These are phyloP conservation scores for Linum lewisii DNA, from an alignment of 345 rosid species.

Conservation along the genomic window DNA sequence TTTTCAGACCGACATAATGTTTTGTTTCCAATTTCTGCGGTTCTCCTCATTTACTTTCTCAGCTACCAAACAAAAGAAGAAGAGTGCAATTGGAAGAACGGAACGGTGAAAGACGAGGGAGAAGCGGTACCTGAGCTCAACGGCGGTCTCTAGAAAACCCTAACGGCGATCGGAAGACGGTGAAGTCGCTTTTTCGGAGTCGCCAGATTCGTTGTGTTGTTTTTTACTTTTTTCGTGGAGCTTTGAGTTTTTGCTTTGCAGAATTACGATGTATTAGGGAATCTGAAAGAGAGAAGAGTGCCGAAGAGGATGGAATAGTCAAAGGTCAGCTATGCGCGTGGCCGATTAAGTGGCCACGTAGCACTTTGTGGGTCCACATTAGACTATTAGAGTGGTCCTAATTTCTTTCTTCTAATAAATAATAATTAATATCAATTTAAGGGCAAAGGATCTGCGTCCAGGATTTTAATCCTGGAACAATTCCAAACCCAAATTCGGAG, in stretches of 20 bases:
- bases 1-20: background rate
- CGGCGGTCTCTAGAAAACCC: background rate
- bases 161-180: background rate
- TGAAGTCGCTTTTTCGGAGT: background rate
- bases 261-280: conserved; percentile 8
- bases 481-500: too few relatives aligned
- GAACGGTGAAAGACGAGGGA: background rate
- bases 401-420: too few relatives aligned
- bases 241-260: background rate
- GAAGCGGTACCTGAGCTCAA: background rate
- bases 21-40: background rate
- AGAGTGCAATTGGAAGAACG: background rate
- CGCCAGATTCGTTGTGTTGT: background rate
- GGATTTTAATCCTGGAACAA: too few relatives aligned
- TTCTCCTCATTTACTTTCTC: background rate
- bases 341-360: conserved; percentile 12
- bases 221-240: background rate
- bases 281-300: background rate
- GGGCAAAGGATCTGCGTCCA: too few relatives aligned
- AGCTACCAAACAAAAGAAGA: conserved; percentile 13
- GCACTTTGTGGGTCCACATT: conserved; percentile 3
- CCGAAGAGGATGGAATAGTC: conserved; percentile 1
- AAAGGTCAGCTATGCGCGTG: conserved; percentile 11
- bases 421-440: too few relatives aligned
- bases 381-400: background rate